These are phyloP conservation scores for Neurospora sp. DNA, from an alignment of 495 filamentous ascomycete genomes.

Conservation along the genomic window DNA sequence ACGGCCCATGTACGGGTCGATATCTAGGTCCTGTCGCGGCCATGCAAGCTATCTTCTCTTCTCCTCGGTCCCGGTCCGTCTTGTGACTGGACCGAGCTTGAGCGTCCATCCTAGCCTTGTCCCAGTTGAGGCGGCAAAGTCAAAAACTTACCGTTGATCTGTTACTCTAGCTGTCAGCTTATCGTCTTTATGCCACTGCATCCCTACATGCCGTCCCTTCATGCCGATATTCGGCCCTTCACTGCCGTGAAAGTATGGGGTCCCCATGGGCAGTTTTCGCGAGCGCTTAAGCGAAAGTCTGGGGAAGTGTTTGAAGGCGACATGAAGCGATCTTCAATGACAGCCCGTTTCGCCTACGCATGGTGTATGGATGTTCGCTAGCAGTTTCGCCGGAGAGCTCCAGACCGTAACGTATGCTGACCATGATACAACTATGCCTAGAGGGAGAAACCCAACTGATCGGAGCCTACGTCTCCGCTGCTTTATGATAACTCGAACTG, in stretches of 20 bases:
- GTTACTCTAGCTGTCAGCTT: neutral
- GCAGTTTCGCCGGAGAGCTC: neutral
- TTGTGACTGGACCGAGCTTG: neutral
- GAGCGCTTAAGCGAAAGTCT: neutral
- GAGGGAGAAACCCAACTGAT: neutral
- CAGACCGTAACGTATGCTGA: neutral
- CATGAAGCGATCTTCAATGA: neutral
- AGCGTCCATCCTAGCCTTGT: neutral
- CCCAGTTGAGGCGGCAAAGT: neutral
- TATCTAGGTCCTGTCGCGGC: neutral
- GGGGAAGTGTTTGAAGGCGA: neutral
- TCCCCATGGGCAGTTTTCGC: neutral
- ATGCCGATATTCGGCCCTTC: constrained; percentile 13
- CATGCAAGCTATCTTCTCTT: neutral
- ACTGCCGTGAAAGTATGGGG: constrained; percentile 5
- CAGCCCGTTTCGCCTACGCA: neutral
- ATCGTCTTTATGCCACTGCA: neutral
- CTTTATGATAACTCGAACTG: neutral
- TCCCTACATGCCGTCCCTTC: constrained; percentile 1
- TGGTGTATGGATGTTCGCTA: neutral
- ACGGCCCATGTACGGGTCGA: neutral
- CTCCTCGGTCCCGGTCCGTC: neutral
- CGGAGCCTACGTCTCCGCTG: neutral
- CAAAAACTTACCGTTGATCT: neutral
- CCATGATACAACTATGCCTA: neutral